Evolutionary conservation across 148 eudicot species (phyloP).

Genomic region (Amaranthus cruentus): DNA sequence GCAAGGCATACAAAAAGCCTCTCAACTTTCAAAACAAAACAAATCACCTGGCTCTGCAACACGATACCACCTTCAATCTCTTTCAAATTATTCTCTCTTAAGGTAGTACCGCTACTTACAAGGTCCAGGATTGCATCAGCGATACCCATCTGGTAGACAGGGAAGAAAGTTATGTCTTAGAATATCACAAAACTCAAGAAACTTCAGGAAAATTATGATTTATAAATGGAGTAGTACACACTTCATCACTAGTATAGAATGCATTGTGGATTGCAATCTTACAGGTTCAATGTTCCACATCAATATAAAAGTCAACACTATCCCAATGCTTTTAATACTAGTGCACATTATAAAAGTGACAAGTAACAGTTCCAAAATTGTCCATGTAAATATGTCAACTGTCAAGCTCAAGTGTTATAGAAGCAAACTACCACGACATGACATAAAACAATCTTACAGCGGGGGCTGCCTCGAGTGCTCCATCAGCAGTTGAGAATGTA

Average conservation of each 20-base stretch:
- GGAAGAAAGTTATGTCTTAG: slow-evolving; percentile 16
- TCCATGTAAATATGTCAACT: background rate
- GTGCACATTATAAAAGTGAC: background rate
- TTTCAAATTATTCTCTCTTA: slow-evolving; percentile 86
- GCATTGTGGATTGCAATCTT: background rate
- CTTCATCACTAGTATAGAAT: background rate
- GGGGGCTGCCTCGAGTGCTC: slow-evolving; percentile 99
- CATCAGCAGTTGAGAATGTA: slow-evolving; percentile 87
- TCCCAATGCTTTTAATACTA: background rate
- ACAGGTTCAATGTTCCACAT: background rate
- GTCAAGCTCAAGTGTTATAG: background rate
- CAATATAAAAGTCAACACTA: background rate
- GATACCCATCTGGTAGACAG: slow-evolving; percentile 73
- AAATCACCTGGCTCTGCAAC: slow-evolving; percentile 70
- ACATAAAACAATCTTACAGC: slow-evolving; percentile 57
- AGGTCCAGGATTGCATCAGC: slow-evolving; percentile 99
- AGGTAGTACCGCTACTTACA: slow-evolving; percentile 92
- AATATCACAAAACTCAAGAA: slow-evolving; percentile 1
- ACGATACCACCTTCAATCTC: slow-evolving; percentile 88
- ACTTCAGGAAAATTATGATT: background rate
- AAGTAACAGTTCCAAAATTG: background rate
- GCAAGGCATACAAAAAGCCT: background rate
- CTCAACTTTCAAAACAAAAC: background rate
- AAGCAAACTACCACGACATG: background rate
- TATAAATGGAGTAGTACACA: background rate